These are phyloP conservation scores for Boeremia exigua DNA, from an alignment of 2,329 filamentous ascomycete genomes.

Conservation along the genomic window DNA sequence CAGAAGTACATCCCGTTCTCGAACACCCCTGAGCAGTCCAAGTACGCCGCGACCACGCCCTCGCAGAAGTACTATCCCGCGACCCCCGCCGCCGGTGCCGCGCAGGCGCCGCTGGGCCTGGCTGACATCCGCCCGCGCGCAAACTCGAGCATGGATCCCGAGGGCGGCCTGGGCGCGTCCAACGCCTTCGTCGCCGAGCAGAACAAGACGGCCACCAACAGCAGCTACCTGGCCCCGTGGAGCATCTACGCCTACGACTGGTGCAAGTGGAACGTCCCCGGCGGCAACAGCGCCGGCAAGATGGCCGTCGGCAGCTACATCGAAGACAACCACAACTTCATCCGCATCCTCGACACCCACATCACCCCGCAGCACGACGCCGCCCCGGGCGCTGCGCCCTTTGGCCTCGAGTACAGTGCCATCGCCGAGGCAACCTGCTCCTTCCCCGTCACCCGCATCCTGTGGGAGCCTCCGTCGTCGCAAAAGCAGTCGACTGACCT, in stretches of 20 bases:
- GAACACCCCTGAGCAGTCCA: conserved; percentile 66
- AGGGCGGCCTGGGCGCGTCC: conserved; percentile 64
- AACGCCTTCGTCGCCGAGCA: conserved; percentile 67
- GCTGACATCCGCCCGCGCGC: conserved; percentile 89
- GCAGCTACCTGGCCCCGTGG: conserved; percentile 94
- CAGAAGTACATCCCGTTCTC: conserved; percentile 68
- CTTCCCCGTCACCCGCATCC: conserved; percentile 91
- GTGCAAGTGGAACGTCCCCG: conserved; percentile 94
- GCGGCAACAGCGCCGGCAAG: conserved; percentile 77
- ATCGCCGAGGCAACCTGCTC: conserved; percentile 96
- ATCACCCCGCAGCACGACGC: conserved; percentile 72
- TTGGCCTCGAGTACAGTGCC: conserved; percentile 87
- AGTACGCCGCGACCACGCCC: conserved; percentile 50
- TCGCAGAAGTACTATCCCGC: conserved; percentile 65
- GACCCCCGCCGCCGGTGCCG: conserved; percentile 64
- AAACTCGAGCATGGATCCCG: conserved; percentile 80
- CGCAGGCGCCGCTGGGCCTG: conserved; percentile 87
- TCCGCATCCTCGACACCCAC: conserved; percentile 94
- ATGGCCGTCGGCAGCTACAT: conserved; percentile 94
- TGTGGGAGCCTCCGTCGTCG: conserved; percentile 95
- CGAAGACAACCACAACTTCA: conserved; percentile 98
- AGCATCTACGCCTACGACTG: conserved; percentile 96
- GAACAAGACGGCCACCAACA: conserved; percentile 72
- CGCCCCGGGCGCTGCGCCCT: conserved; percentile 72
- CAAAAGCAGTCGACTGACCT: conserved; percentile 96